A percentile compares a stretch with the other conserved stretches of the same genome.
Conservation (phyloP, 2,329 filamentous ascomycete species). For the Xylaria digitata region DNA sequence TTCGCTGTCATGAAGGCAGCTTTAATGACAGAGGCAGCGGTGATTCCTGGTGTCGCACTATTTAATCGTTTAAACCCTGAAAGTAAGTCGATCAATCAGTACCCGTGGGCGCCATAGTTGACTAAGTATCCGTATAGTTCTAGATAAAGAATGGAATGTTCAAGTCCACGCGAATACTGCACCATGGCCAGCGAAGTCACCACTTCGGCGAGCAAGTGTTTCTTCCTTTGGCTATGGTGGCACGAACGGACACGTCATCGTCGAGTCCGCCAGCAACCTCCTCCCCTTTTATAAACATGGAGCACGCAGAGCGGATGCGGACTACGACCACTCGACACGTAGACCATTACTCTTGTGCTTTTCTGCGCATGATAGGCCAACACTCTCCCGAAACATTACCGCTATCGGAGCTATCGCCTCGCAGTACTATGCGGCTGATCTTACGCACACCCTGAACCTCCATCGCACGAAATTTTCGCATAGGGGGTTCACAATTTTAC, state of each 20-base stretch:
- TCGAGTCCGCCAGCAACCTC: conserved; percentile 37
- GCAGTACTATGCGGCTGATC: conserved; percentile 38
- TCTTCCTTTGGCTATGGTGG: conserved; percentile 43
- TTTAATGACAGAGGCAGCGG: conserved; percentile 36
- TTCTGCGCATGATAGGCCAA: conserved; percentile 41
- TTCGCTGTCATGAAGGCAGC: conserved; percentile 41
- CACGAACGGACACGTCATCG: conserved; percentile 37
- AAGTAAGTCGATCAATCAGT: conserved; percentile 28
- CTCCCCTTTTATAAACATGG: conserved; percentile 39
- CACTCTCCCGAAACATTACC: conserved; percentile 39
- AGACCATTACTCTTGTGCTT: conserved; percentile 39
- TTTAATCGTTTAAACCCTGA: conserved; percentile 41
- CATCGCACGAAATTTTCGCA: conserved; percentile 33
- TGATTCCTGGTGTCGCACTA: conserved; percentile 34
- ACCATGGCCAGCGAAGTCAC: conserved; percentile 36
- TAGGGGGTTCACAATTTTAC: conserved; percentile 33
- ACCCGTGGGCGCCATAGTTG: background rate
- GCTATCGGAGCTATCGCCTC: conserved; percentile 36
- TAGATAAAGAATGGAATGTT: conserved; percentile 41
- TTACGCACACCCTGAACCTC: conserved; percentile 38
- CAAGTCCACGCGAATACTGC: conserved; percentile 37
- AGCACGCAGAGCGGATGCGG: conserved; percentile 30
- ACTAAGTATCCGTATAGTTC: conserved; percentile 25
- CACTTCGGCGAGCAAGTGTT: conserved; percentile 37
- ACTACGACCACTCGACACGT: conserved; percentile 26